Evolutionary conservation across 306 rosid species (phyloP).

Genomic region (Rosa multiflora): DNA sequence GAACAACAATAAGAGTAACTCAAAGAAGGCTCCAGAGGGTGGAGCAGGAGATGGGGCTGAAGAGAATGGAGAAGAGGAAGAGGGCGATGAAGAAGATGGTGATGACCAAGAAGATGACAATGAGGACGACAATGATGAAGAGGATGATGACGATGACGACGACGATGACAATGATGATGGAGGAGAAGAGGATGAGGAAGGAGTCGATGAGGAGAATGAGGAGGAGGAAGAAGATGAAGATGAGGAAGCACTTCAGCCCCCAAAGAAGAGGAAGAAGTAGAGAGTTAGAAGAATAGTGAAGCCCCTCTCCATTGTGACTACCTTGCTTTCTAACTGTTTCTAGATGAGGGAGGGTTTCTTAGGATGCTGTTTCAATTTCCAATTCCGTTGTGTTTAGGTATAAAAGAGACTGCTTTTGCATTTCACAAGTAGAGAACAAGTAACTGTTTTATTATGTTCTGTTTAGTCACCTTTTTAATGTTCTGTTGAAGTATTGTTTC

Average conservation of each 20-base stretch:
- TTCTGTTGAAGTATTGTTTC: background rate
- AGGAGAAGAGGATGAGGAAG: constrained; percentile 56
- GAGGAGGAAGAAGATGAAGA: constrained; percentile 69
- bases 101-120: constrained; percentile 45
- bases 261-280: constrained; percentile 93
- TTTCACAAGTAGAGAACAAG: constrained; percentile 54
- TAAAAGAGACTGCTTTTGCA: constrained; percentile 33
- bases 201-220: constrained; percentile 43
- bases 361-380: constrained; percentile 55
- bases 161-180: constrained; percentile 43
- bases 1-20: constrained; percentile 46
- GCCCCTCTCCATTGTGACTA: constrained; percentile 41
- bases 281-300: constrained; percentile 5
- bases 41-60: constrained; percentile 64
- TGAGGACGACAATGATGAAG: constrained; percentile 39
- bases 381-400: constrained; percentile 28
- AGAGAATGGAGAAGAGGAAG: constrained; percentile 63
- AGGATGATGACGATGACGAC: constrained; percentile 31
- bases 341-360: constrained; percentile 46
- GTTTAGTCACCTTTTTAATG: background rate
- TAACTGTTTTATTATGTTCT: constrained; percentile 22
- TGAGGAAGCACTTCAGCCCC: constrained; percentile 92
- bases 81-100: constrained; percentile 31
- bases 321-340: constrained; percentile 42
- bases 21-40: constrained; percentile 67